Conservation (phyloP, 2,329 filamentous ascomycete genomes). For the Botryosphaeria agaves region DNA sequence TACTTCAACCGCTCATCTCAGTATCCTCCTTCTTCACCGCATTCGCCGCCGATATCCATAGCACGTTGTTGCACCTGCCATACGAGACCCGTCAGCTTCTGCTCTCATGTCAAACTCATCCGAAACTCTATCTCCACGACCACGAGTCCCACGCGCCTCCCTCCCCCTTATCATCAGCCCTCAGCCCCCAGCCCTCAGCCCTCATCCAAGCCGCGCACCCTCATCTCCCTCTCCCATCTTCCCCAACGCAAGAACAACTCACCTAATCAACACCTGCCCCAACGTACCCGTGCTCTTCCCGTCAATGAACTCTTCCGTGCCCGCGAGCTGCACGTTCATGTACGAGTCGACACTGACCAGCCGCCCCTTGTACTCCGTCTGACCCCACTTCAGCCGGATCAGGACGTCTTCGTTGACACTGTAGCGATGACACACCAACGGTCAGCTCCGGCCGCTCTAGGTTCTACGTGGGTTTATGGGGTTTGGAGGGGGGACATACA, state of each 20-base stretch:
- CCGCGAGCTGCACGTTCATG: slow-evolving; percentile 93
- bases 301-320: slow-evolving; percentile 83
- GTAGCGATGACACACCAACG: slow-evolving; percentile 1
- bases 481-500: slow-evolving; percentile 37
- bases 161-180: too few species aligned
- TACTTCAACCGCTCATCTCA: slow-evolving; percentile 21
- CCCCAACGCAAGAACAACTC: slow-evolving; percentile 10
- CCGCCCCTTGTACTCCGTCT: slow-evolving; percentile 90
- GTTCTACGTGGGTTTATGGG: too few species aligned
- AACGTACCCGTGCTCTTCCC: slow-evolving; percentile 70
- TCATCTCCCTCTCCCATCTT: background rate
- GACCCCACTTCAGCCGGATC: slow-evolving; percentile 92
- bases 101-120: background rate
- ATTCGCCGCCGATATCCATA: slow-evolving; percentile 53
- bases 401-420: slow-evolving; percentile 82
- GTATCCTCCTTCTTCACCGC: slow-evolving; percentile 15
- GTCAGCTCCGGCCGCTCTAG: too few species aligned
- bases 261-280: slow-evolving; percentile 87
- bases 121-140: too few species aligned
- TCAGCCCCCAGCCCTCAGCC: too few species aligned
- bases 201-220: background rate
- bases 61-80: slow-evolving; percentile 81
- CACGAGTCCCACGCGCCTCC: too few species aligned
- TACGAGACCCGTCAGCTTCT: slow-evolving; percentile 3
- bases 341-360: slow-evolving; percentile 92